These are phyloP conservation scores for Phytophthora colocasiae DNA, from an alignment of 352 stramenopile species.

Conservation along the genomic window DNA sequence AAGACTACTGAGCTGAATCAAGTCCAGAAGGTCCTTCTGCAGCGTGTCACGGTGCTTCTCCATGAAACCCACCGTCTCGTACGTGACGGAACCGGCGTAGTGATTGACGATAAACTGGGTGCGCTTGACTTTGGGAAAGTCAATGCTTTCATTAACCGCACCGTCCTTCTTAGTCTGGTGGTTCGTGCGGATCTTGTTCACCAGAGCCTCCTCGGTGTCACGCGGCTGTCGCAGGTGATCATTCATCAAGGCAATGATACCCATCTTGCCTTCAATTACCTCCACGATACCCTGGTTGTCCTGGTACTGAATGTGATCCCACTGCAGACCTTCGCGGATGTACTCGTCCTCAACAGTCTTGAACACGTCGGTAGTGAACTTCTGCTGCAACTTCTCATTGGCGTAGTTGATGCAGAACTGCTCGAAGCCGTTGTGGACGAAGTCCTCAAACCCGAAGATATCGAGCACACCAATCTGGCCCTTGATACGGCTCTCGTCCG, in stretches of 20 bases:
- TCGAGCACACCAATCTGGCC: slow-evolving; percentile 96
- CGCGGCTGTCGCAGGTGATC: slow-evolving; percentile 87
- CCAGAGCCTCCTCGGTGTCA: slow-evolving; percentile 86
- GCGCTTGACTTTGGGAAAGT: slow-evolving; percentile 89
- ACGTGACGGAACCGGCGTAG: slow-evolving; percentile 95
- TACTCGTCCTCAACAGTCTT: slow-evolving; percentile 99
- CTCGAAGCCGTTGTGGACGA: slow-evolving; percentile 93
- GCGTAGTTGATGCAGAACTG: slow-evolving; percentile 95
- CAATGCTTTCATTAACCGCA: slow-evolving; percentile 78
- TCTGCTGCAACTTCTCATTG: slow-evolving; percentile 91
- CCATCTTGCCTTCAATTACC: slow-evolving; percentile 94
- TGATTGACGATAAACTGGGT: slow-evolving; percentile 96
- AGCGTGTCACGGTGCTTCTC: slow-evolving; percentile 97
- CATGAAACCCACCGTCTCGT: slow-evolving; percentile 95
- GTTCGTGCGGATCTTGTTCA: slow-evolving; percentile 90
- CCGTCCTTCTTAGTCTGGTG: slow-evolving; percentile 75
- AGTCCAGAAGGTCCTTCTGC: slow-evolving; percentile 94
- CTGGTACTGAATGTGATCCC: slow-evolving; percentile 98
- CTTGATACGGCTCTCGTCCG: slow-evolving; percentile 71
- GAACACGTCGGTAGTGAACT: slow-evolving; percentile 97
- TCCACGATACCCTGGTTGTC: slow-evolving; percentile 99
- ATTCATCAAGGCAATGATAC: slow-evolving; percentile 91
- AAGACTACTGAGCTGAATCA: slow-evolving; percentile 82
- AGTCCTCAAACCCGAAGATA: slow-evolving; percentile 99
- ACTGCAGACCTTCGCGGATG: slow-evolving; percentile 96